phyloP scores from a whole-genome alignment of 1,284 basidiomycete species.

The Moesziomyces antarcticus region DNA sequence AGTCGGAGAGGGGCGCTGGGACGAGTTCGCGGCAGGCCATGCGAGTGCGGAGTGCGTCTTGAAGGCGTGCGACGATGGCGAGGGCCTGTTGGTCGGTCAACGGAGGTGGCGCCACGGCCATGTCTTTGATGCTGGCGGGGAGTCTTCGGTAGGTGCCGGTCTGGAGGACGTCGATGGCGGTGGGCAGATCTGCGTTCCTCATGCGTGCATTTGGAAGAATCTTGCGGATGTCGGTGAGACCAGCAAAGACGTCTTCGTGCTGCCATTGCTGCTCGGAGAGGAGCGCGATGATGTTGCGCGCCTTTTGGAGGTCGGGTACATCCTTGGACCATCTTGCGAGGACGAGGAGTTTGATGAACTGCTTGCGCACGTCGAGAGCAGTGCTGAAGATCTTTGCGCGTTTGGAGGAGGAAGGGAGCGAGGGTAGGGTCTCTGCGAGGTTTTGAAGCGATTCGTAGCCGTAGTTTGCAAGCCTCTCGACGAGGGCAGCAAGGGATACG shows the following conservation, averaged over 20 bases:
- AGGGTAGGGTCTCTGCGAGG: slow-evolving; percentile 87
- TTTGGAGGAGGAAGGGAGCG: slow-evolving; percentile 81
- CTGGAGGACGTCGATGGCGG: slow-evolving; percentile 84
- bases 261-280: slow-evolving; percentile 75
- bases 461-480: slow-evolving; percentile 80
- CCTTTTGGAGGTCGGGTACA: slow-evolving; percentile 45
- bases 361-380: slow-evolving; percentile 86
- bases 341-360: slow-evolving; percentile 83
- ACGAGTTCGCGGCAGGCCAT: slow-evolving; percentile 70
- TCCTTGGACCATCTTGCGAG: slow-evolving; percentile 61
- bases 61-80: slow-evolving; percentile 77
- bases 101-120: slow-evolving; percentile 74
- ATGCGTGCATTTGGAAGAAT: slow-evolving; percentile 70
- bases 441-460: slow-evolving; percentile 86
- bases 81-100: slow-evolving; percentile 77
- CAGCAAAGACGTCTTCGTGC: slow-evolving; percentile 78
- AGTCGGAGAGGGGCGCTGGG: slow-evolving; percentile 70
- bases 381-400: slow-evolving; percentile 86
- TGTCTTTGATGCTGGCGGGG: slow-evolving; percentile 78
- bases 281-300: slow-evolving; percentile 61
- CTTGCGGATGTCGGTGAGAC: slow-evolving; percentile 76
- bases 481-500: slow-evolving; percentile 78
- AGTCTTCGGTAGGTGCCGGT: slow-evolving; percentile 83
- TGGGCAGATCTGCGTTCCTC: slow-evolving; percentile 88
- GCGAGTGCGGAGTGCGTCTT: slow-evolving; percentile 80